A percentile compares a stretch with the other conserved stretches of the same genome.
These are phyloP conservation scores for Cordyceps sp. DNA, from an alignment of 2,329 filamentous ascomycete genomes.

Conservation along the genomic window DNA sequence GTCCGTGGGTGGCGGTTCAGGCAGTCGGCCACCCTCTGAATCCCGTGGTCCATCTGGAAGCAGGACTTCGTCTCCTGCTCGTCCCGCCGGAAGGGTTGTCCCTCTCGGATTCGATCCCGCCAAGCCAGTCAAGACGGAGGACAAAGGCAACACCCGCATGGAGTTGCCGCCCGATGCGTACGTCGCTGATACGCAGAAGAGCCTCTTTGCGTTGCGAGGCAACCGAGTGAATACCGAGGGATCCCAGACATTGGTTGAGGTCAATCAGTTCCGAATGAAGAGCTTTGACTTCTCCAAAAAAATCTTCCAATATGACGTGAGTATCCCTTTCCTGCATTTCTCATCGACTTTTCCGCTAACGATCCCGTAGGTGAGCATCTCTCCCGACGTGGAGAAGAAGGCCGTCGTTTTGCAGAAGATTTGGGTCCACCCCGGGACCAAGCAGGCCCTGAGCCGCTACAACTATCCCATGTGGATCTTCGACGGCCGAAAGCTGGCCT, in stretches of 20 bases:
- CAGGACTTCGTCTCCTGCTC: background rate
- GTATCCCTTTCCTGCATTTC: slow-evolving; percentile 17
- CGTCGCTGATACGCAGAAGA: slow-evolving; percentile 15
- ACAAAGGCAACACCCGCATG: slow-evolving; percentile 28
- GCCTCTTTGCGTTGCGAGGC: slow-evolving; percentile 16
- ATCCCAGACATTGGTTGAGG: slow-evolving; percentile 31
- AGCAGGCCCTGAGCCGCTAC: slow-evolving; percentile 32
- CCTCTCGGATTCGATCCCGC: slow-evolving; percentile 28
- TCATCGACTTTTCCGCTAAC: slow-evolving; percentile 3
- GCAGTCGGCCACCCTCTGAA: too few relatives aligned
- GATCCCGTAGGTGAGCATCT: slow-evolving; percentile 41
- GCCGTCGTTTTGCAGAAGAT: slow-evolving; percentile 55
- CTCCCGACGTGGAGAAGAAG: slow-evolving; percentile 42
- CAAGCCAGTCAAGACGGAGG: slow-evolving; percentile 9
- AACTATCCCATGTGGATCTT: slow-evolving; percentile 44
- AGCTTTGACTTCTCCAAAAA: slow-evolving; percentile 37
- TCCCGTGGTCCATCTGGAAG: background rate
- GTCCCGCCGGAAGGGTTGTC: slow-evolving; percentile 2
- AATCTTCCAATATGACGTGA: slow-evolving; percentile 75
- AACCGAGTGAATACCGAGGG: slow-evolving; percentile 38
- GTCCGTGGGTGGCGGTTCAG: slow-evolving; percentile 1
- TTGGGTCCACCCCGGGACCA: slow-evolving; percentile 50
- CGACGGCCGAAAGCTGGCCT: slow-evolving; percentile 75
- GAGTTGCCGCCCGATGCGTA: slow-evolving; percentile 44
- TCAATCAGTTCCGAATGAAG: slow-evolving; percentile 64